These are phyloP conservation scores for Hippophae gyantsensis DNA, from an alignment of 306 rosid species.

Conservation along the genomic window DNA sequence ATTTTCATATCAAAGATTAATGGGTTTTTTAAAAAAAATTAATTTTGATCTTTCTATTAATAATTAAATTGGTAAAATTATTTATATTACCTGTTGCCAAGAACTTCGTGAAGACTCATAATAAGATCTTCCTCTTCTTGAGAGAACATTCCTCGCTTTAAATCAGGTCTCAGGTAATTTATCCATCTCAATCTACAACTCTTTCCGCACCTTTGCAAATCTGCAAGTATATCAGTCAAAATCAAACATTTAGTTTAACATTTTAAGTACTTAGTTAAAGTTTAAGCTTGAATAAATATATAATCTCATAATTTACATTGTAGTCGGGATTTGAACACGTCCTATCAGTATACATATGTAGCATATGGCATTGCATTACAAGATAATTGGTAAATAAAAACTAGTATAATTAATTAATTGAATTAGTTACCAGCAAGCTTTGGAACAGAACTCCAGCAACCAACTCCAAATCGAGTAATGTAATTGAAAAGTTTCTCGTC, in stretches of 20 bases:
- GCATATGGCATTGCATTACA: no score
- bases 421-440: conserved; percentile 61
- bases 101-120: conserved; percentile 67
- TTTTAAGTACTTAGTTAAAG: background rate
- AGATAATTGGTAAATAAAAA: background rate
- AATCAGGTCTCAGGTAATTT: conserved; percentile 85
- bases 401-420: background rate
- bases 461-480: conserved; percentile 78
- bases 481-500: conserved; percentile 89
- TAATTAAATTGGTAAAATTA: no score
- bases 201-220: conserved; percentile 86
- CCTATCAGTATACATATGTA: no score
- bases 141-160: conserved; percentile 83
- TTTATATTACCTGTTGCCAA: conserved; percentile 64
- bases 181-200: conserved; percentile 94
- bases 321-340: no score
- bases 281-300: background rate
- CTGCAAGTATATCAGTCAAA: conserved; percentile 23
- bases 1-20: background rate
- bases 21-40: no score
- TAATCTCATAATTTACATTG: no score
- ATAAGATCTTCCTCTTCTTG: conserved; percentile 83
- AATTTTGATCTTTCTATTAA: background rate
- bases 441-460: conserved; percentile 96
- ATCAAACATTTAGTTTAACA: conserved; percentile 8